Base-by-base conservation (phyloP, 2,329 filamentous ascomycete genomes). In the Penicillium nordicum region DNA sequence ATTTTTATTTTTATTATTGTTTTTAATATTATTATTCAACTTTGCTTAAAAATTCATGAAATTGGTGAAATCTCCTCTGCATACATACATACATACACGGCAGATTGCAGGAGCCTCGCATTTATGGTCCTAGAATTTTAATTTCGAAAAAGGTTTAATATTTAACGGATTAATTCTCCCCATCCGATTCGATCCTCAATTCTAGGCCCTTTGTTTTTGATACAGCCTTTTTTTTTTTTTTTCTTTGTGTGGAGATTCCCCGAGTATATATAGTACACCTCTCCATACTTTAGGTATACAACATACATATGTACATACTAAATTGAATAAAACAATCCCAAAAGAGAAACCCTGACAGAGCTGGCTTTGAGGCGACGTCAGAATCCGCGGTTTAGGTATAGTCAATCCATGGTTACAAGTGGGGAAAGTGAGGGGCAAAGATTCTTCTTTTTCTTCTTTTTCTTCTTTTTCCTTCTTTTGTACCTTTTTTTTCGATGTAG, bases 401-500 rank as follows among this genome's bases (percentile, higher is more conserved):
- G 18, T 7, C 16, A 10, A 27, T 48, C 55, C 50, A 51, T 29
- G 50, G 47, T 7, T 29, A 23, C 5, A 5, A 25, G 29, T 32
- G 34, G 47, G 34, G 36, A 27, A 27, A 30, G 16, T 29, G 38
- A 50, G 48, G 50, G 50, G 40, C 38, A 50, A 42, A 44, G 16
- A 52, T 46, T 8, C 30, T 52, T 52, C 32, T 52, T 38, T 50
- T 46, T 27, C n/a, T 46, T 45, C 32, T 52, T 38, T 50, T 46
- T 27, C n/a, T 46, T 45, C 41, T 46, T 29, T 52, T 50, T 27
- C 11, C 12, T 37, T 40, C 23, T 37, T 37, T 21, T 38, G 34
- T 37, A 37, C 34, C n/a, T 27, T 16, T 21, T 41, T 41, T 41
- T 6, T 16, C 18, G 18, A 23, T 37, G 23, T 21, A 40, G n/a